Conservation (phyloP, 192 early-diverging fungal genomes). For the Dissophora globulifera region DNA sequence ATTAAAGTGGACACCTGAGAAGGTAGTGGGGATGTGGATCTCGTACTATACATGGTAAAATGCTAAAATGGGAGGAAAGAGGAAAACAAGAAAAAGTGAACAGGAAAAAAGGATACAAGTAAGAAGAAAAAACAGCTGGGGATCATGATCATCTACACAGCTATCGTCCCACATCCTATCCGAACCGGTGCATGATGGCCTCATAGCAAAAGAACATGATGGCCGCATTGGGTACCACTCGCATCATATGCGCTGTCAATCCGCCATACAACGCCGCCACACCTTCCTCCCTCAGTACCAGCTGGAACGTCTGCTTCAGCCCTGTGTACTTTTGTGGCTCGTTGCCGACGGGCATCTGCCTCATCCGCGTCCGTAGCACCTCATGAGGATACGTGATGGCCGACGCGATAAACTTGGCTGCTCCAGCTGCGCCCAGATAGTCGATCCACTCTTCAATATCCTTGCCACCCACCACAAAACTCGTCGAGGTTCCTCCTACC, state of each 20-base stretch:
- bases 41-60: no score
- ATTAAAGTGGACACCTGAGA: no score
- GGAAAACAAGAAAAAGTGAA: no score
- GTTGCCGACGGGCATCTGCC: conserved; percentile 79
- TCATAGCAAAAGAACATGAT: conserved; percentile 95
- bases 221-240: conserved; percentile 95
- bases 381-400: conserved; percentile 95
- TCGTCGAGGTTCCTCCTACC: background rate
- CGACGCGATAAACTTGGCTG: conserved; percentile 89
- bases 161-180: no score
- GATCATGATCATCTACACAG: no score
- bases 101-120: no score
- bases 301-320: conserved; percentile 59
- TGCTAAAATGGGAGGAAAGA: no score
- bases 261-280: conserved; percentile 90
- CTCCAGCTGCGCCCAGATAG: conserved; percentile 83
- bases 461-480: conserved; percentile 52
- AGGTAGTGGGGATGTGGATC: no score
- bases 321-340: conserved; percentile 83
- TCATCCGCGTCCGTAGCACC: conserved; percentile 89
- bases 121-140: no score
- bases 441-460: conserved; percentile 79
- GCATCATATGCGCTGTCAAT: conserved; percentile 93
- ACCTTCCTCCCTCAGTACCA: conserved; percentile 78
- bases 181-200: conserved; percentile 67